Evolutionary conservation across 2,329 filamentous ascomycete species (phyloP).

Genomic region (Eutypa lata): DNA sequence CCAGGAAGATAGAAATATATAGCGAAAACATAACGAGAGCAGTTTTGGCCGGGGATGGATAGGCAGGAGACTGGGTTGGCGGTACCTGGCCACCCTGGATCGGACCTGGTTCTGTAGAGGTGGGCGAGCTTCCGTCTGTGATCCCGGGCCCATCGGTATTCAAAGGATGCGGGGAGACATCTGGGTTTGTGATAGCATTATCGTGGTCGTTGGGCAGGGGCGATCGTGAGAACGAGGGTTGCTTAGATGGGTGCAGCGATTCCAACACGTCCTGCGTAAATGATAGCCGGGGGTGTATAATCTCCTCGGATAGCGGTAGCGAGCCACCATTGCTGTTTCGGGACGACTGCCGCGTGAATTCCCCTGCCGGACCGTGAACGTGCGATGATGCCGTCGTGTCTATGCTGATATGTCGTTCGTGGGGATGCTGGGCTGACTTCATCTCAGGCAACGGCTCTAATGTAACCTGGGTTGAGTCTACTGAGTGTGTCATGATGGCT

Average conservation of each 20-base stretch:
- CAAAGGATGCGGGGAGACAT: not conserved
- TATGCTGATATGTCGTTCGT: not conserved
- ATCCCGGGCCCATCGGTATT: not conserved
- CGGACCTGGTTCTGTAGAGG: not conserved
- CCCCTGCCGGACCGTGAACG: too few species aligned
- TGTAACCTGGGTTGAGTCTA: not conserved
- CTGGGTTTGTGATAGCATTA: not conserved
- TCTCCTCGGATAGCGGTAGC: not conserved
- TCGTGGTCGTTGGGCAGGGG: not conserved
- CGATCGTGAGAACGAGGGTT: not conserved
- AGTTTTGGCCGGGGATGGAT: not conserved
- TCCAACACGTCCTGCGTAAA: not conserved
- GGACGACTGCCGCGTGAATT: not conserved
- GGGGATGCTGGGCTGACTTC: not conserved
- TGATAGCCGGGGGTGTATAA: not conserved
- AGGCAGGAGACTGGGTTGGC: not conserved
- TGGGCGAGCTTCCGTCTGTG: not conserved
- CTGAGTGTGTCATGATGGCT: not conserved
- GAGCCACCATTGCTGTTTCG: not conserved
- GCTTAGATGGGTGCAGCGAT: not conserved
- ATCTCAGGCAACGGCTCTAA: not conserved
- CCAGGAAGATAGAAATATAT: slow-evolving; percentile 35
- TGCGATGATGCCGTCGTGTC: not conserved
- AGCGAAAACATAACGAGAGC: slow-evolving; percentile 30
- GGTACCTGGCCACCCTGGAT: too few species aligned